phyloP scores from a whole-genome alignment of 768 basidiomycete genomes.

The Jaapia argillacea region DNA sequence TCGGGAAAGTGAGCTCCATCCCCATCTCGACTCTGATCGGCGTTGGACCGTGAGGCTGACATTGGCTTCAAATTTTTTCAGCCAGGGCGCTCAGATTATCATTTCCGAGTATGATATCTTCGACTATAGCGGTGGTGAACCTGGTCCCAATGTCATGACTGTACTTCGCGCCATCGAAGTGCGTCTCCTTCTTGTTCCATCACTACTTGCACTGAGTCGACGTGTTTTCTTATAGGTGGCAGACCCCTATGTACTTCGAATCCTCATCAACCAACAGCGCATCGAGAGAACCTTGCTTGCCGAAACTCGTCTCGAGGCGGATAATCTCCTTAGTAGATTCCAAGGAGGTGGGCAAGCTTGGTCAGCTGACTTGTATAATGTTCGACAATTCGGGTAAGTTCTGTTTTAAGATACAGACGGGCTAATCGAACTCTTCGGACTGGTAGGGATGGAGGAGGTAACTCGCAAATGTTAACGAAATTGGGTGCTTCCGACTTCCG shows the following conservation, averaged over 20 bases:
- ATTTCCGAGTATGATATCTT: constrained; percentile 69
- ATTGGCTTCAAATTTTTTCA: constrained; percentile 16
- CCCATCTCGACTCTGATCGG: constrained; percentile 3
- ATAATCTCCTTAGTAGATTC: constrained; percentile 35
- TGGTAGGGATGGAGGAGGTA: constrained; percentile 67
- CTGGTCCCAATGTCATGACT: constrained; percentile 50
- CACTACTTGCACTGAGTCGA: neutral
- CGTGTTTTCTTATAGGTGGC: constrained; percentile 41
- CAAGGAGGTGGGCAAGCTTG: constrained; percentile 47
- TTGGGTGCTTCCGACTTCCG: constrained; percentile 22
- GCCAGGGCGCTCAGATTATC: constrained; percentile 41
- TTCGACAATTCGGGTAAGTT: constrained; percentile 56
- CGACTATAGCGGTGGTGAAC: constrained; percentile 71
- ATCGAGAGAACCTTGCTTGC: constrained; percentile 74
- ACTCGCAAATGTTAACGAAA: constrained; percentile 29
- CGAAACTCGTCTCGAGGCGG: constrained; percentile 50
- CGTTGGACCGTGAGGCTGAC: too few species aligned
- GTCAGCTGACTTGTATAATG: constrained; percentile 52
- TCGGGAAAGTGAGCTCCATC: constrained; percentile 50
- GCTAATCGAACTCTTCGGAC: too few species aligned
- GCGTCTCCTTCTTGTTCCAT: constrained; percentile 11
- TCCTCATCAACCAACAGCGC: constrained; percentile 62
- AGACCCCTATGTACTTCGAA: constrained; percentile 64
- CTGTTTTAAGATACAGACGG: too few species aligned
- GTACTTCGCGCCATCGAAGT: constrained; percentile 79